These are phyloP conservation scores for Rasamsonia emersonii DNA, from an alignment of 2,329 filamentous ascomycete genomes.

Conservation along the genomic window DNA sequence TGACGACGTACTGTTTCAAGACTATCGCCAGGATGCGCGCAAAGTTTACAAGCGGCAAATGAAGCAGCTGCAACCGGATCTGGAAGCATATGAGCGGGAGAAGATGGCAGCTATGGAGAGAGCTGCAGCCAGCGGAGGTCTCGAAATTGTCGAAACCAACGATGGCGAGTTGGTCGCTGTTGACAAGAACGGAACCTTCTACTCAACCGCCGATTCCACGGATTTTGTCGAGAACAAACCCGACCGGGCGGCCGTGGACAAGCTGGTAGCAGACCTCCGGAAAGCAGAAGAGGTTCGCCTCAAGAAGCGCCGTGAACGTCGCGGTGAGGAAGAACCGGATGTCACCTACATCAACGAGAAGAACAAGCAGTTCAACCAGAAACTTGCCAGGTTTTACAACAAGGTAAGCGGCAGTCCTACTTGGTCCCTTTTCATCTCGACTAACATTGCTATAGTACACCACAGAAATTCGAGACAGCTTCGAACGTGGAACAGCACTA, in stretches of 20 bases:
- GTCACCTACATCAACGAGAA: constrained; percentile 99
- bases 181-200: constrained; percentile 84
- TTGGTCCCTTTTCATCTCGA: constrained; percentile 1
- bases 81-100: constrained; percentile 77
- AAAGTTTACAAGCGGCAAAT: constrained; percentile 94
- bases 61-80: constrained; percentile 63
- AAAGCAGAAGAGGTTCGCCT: constrained; percentile 80
- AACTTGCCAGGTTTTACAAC: constrained; percentile 91
- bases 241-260: constrained; percentile 76
- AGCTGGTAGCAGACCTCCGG: constrained; percentile 73
- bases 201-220: constrained; percentile 76
- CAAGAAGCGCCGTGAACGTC: constrained; percentile 76
- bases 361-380: constrained; percentile 99
- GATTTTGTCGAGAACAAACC: constrained; percentile 79
- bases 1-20: constrained; percentile 81
- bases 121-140: constrained; percentile 71
- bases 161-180: constrained; percentile 90
- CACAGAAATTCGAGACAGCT: constrained; percentile 90
- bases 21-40: constrained; percentile 76
- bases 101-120: constrained; percentile 78
- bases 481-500: constrained; percentile 77
- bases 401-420: constrained; percentile 45
- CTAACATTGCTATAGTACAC: constrained; percentile 56
- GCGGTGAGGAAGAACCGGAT: constrained; percentile 77
- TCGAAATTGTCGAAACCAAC: constrained; percentile 94